Conservation (phyloP, 495 filamentous ascomycete species). For the Trichoderma orchidacearum region DNA sequence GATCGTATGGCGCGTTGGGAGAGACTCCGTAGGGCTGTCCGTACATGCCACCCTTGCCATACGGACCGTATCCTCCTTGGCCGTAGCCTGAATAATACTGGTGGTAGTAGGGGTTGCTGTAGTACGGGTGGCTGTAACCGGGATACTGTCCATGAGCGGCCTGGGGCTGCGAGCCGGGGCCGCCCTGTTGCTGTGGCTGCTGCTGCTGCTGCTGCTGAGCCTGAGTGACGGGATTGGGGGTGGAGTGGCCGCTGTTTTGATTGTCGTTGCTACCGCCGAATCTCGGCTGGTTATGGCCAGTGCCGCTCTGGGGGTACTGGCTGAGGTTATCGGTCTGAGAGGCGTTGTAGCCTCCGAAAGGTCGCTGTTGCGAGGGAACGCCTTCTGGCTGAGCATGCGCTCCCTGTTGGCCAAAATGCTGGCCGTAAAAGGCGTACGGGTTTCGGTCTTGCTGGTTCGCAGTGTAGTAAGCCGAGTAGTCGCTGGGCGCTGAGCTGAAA, state of each 20-base stretch:
- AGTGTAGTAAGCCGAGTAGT: constrained; percentile 79
- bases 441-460: constrained; percentile 64
- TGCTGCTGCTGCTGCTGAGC: constrained; percentile 49
- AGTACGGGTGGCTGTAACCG: constrained; percentile 54
- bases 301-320: constrained; percentile 59
- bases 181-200: constrained; percentile 15
- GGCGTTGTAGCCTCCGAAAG: constrained; percentile 62
- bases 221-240: constrained; percentile 69
- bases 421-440: constrained; percentile 59
- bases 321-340: constrained; percentile 58
- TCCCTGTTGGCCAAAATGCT: constrained; percentile 52
- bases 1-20: constrained; percentile 60
- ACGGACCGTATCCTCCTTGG: constrained; percentile 50
- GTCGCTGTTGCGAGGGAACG: constrained; percentile 48
- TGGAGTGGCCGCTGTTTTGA: constrained; percentile 75
- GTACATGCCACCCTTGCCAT: constrained; percentile 72
- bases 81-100: constrained; percentile 66
- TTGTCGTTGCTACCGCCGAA: constrained; percentile 58
- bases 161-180: constrained; percentile 28
- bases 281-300: constrained; percentile 31
- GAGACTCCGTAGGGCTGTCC: constrained; percentile 67
- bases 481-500: constrained; percentile 61
- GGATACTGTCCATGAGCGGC: constrained; percentile 44
- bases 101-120: constrained; percentile 66
- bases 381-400: constrained; percentile 59